Evolutionary conservation across 805 yeast genomes (phyloP).

Genomic region (Monosporozyma aerobia): DNA sequence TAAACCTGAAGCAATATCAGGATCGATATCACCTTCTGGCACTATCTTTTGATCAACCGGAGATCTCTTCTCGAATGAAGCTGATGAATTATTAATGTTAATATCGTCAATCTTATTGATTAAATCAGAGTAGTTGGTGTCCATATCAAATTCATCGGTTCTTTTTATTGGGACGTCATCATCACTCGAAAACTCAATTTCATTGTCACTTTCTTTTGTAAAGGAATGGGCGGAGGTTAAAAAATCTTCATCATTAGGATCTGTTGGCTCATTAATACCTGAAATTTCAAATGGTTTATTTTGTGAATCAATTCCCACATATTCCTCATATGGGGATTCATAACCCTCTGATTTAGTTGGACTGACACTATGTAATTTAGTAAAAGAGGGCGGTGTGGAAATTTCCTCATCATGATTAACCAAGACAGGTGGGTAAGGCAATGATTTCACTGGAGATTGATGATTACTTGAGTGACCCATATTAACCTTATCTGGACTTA

Average conservation of each 20-base stretch:
- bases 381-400: slow-evolving; percentile 5
- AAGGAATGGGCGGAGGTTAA: slow-evolving; percentile 4
- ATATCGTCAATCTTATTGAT: slow-evolving; percentile 16
- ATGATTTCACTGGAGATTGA: not conserved
- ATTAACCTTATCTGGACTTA: not conserved
- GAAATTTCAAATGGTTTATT: slow-evolving; percentile 18
- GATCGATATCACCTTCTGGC: slow-evolving; percentile 1
- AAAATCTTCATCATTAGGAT: slow-evolving; percentile 8
- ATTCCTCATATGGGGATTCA: slow-evolving; percentile 22
- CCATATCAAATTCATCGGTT: not conserved
- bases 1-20: not conserved
- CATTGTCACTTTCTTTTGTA: not conserved
- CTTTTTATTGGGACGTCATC: slow-evolving; percentile 4
- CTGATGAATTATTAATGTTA: slow-evolving; percentile 5
- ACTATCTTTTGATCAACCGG: not conserved
- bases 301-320: slow-evolving; percentile 15
- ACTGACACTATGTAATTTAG: not conserved
- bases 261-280: slow-evolving; percentile 16
- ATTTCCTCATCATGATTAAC: not conserved
- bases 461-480: not conserved
- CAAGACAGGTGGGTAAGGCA: not conserved
- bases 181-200: not conserved
- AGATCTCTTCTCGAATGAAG: not conserved
- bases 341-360: slow-evolving; percentile 1
- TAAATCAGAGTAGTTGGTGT: slow-evolving; percentile 10